Evolutionary conservation across 768 basidiomycete species (phyloP), one percentile per base, ranked within the genome.

Genomic region (Phaeotremella skinneri): DNA sequence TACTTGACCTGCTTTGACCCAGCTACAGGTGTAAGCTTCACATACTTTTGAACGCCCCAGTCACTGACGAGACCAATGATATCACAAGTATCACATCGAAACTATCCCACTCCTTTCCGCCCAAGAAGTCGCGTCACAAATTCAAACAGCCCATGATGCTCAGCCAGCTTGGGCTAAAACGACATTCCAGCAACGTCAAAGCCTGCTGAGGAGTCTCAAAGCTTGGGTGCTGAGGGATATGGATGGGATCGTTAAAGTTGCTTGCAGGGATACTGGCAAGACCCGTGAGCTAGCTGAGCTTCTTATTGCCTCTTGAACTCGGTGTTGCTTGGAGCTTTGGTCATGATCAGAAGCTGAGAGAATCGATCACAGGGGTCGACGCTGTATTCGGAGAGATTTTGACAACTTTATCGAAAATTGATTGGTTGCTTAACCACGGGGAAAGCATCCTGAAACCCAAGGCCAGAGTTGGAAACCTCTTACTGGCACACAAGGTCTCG

Each of bases 1-100:
- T 91, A 88, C 71, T 87, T 97, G 59, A 98, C 94, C 1, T 86
- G 87, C 73, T 98, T 85, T 67, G 94, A 97, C 76, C 94, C 94
- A 14, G 85, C 91, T 2, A 93, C 89, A 14, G 86, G 85, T 21
- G 75, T 76, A 47, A 62, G 75, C 71, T 17, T n/a, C 7, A 37
- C 17, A 7, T 37, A 32, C 14, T 41, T 55, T 49, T 30, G 0
- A 6, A 13, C 7, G 30, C 20, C 45, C 20, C n/a, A 37, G 4
- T 16, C 17, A 27, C 43, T 13, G 4, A 4, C 26, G 32, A 4
- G 21, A 31, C 23, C 1, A 3, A 7, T 29, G 4, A 3, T 14
- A 25, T 25, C 16, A 7, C n/a, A 53, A 76, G 75, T 81, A 88
- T 39, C 91, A 93, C 68, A 81, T 96, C 50, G 83, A 80, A 39